Conservation (phyloP, 805 yeast species). For the Wickerhamomyces bisporus region DNA sequence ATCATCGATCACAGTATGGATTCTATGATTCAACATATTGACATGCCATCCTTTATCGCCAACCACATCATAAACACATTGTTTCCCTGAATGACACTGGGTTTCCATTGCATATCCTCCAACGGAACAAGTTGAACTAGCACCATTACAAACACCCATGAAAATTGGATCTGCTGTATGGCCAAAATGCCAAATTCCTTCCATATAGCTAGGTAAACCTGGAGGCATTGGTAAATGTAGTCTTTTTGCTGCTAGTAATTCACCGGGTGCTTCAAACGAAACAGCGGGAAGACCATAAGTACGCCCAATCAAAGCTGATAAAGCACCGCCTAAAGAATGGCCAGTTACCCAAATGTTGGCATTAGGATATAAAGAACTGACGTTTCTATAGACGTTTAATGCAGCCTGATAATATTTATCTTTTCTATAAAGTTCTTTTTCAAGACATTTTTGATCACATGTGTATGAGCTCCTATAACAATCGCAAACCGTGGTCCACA, state of each 20-base stretch:
- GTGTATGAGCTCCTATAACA: slow-evolving; percentile 81
- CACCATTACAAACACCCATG: slow-evolving; percentile 96
- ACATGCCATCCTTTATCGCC: slow-evolving; percentile 89
- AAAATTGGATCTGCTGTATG: slow-evolving; percentile 96
- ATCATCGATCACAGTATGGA: slow-evolving; percentile 84
- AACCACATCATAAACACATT: slow-evolving; percentile 86
- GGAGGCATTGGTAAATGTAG: slow-evolving; percentile 93
- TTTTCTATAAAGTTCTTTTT: slow-evolving; percentile 61
- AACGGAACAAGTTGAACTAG: slow-evolving; percentile 78
- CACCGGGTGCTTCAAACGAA: slow-evolving; percentile 92
- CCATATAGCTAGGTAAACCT: slow-evolving; percentile 70
- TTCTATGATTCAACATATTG: slow-evolving; percentile 80
- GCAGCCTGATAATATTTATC: slow-evolving; percentile 83
- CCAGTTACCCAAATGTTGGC: slow-evolving; percentile 88
- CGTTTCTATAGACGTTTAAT: slow-evolving; percentile 70
- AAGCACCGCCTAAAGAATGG: slow-evolving; percentile 90
- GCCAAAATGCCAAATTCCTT: slow-evolving; percentile 91
- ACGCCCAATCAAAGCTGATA: slow-evolving; percentile 75
- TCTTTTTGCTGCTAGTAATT: slow-evolving; percentile 72
- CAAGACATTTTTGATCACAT: slow-evolving; percentile 85
- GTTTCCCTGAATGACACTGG: slow-evolving; percentile 85
- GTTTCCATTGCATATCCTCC: slow-evolving; percentile 98
- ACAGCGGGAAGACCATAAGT: slow-evolving; percentile 90
- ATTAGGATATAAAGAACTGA: slow-evolving; percentile 58
- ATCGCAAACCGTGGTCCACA: slow-evolving; percentile 95